Base-by-base conservation (phyloP, 2,329 filamentous ascomycete species). In the Colletotrichum sp. region DNA sequence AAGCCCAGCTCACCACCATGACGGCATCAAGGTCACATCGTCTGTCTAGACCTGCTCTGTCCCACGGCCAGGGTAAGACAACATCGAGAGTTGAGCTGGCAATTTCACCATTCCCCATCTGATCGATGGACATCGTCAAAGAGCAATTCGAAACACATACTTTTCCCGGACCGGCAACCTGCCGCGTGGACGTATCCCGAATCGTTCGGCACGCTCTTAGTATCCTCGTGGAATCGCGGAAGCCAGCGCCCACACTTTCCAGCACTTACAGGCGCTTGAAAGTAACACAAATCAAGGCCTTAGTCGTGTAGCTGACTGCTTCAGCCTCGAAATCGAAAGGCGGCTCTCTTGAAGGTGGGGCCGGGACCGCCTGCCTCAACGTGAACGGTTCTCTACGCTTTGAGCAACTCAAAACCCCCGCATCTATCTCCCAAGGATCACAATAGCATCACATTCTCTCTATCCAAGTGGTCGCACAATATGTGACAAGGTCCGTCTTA, bases 21-120 rank as follows among this genome's bases (percentile, higher is more conserved):
- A 68, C 52, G 72, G 66, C 71, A 71, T 60, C 52, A 60, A 43
- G 26, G 71, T 66, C 71, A 52, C 60, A 58, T 60, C 28, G 60
- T 36, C 16, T 24, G 28, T 30, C 28, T 28, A 32, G 9, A 30
- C 28, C 24, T n/a, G 24, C 32, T 61, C 9, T 30, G 52, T 58
- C 12, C 38, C 58, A 60, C 58, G 34, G 34, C 32, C 60, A 65
- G 13, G 38, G 32, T 48, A n/a, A 15, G 24, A 34, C 66, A 43
- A 28, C 56, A 26, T 28, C 12, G 18, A 43, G 24, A 24, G 32
- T 56, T 30, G 13, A 56, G 56, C 58, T 43, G 43, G 52, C 34
- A 64, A 38, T 10, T n/a, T 21, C 52, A 26, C 32, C 16, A 28
- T 8, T 34, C 18, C 28, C 18, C 32, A 21, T 43, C 16, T 16